A percentile compares a stretch with the other conserved stretches of the same genome.
phyloP scores from a whole-genome alignment of 2,329 filamentous ascomycete species.

The Hymenoscyphus linearis region DNA sequence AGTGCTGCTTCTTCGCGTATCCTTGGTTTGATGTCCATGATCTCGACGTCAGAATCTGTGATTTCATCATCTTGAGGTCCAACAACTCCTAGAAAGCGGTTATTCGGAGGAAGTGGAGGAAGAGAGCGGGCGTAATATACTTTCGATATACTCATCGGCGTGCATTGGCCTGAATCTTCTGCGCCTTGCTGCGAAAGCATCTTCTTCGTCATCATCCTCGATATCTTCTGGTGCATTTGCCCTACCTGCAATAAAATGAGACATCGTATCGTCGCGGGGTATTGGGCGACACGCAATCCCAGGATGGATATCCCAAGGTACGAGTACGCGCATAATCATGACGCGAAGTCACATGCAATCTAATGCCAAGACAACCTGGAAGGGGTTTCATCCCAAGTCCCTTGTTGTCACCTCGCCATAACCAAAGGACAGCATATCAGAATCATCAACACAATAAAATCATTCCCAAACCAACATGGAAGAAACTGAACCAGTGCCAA shows the following conservation, averaged over 20 bases:
- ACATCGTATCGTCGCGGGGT: background rate
- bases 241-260: background rate
- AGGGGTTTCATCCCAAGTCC: background rate
- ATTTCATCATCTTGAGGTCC: constrained; percentile 14
- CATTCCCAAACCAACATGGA: constrained; percentile 2
- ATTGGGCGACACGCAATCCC: background rate
- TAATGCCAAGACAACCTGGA: background rate
- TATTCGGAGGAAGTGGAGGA: constrained; percentile 6
- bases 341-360: background rate
- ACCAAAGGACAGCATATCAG: no score
- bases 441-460: background rate
- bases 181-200: constrained; percentile 2
- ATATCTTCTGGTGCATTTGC: background rate
- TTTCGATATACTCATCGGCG: constrained; percentile 27
- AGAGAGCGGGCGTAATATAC: constrained; percentile 11
- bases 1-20: constrained; percentile 16
- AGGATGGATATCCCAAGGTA: no score
- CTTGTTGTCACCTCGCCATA: no score
- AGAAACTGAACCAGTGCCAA: background rate
- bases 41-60: constrained; percentile 21
- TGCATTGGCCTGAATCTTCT: constrained; percentile 5
- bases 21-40: constrained; percentile 14
- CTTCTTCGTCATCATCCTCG: constrained; percentile 2
- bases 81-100: constrained; percentile 19
- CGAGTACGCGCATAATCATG: background rate